Evolutionary conservation across 2,329 filamentous ascomycete species (phyloP).

Genomic region (Lasiodiplodia gonubiensis): DNA sequence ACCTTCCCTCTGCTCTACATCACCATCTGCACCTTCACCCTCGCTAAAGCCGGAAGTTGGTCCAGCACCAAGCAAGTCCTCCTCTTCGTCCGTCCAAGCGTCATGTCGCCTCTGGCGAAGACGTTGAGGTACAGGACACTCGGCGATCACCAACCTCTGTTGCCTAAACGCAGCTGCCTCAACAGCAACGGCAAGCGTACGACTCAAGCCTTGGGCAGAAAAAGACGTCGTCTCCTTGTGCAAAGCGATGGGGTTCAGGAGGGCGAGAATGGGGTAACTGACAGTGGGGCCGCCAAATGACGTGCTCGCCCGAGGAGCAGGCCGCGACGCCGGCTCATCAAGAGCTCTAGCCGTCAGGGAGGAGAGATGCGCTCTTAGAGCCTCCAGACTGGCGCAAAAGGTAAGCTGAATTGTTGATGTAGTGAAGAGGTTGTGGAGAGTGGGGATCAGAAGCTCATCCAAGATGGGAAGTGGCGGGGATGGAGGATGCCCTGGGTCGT

Average conservation of each 20-base stretch:
- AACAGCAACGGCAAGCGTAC: constrained; percentile 66
- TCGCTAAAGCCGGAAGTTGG: constrained; percentile 52
- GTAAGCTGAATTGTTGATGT: constrained; percentile 71
- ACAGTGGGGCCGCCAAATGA: constrained; percentile 33
- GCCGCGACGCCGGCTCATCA: neutral
- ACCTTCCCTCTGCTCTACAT: constrained; percentile 56
- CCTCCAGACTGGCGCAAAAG: constrained; percentile 77
- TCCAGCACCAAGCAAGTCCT: constrained; percentile 50
- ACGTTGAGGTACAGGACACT: constrained; percentile 39
- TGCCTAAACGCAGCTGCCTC: constrained; percentile 59
- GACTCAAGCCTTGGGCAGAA: constrained; percentile 74
- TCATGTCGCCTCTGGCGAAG: neutral
- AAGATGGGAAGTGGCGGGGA: constrained; percentile 31
- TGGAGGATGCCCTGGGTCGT: constrained; percentile 1
- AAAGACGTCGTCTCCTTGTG: constrained; percentile 74
- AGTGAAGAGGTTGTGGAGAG: constrained; percentile 71
- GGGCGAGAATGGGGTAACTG: constrained; percentile 50
- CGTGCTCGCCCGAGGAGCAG: neutral
- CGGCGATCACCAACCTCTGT: constrained; percentile 50
- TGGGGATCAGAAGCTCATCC: constrained; percentile 61
- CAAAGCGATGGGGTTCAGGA: constrained; percentile 69
- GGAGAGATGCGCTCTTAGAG: constrained; percentile 77
- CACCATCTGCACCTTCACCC: constrained; percentile 42
- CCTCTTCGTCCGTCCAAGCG: constrained; percentile 62
- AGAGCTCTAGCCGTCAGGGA: constrained; percentile 38